Evolutionary conservation across 192 early-diverging fungal genomes (phyloP), one percentile per base, ranked within the genome.

Genomic region (Podila horticola): DNA sequence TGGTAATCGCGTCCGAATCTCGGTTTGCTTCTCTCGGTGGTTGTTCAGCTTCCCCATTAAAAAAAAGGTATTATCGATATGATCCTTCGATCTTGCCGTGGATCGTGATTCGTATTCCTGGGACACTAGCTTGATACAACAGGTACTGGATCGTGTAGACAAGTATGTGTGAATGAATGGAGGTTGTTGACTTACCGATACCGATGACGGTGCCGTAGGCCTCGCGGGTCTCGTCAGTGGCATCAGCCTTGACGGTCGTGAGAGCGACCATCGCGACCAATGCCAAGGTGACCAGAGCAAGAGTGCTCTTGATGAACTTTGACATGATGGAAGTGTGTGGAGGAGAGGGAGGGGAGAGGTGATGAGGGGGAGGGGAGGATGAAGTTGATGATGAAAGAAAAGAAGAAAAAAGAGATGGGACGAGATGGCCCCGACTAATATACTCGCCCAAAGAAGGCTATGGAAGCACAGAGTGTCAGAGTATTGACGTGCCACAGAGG

Each of bases 301-400:
- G 33, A 49, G 64, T 52, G 76, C 76, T 79, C 76, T 79, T 79
- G 59, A 62, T 64, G 66, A 79, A 79, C 76, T 79, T 79, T 72
- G 76, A 72, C 76, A 79, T 79, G 9, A 63, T 79, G 36, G 69
- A 62, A 49, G 41, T 52, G 48, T 20, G 33, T 22, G 67, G 31
- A 55, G 15, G 49, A 55, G 41, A 29, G 58, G n/a, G 38, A 24
- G 60, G 33, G 41, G 67, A 38, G 57, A 49, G 51, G 29, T 28
- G 59, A 61, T 28, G 67, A 15, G 29, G 59, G 34, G 20, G 62
- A 62, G 24, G 24, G 6, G 38, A 49, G 48, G 36, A 64, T 59
- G 57, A 30, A 60, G 64, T 29, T 61, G 68, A 71, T 60, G 68
- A 70, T 55, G 72, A 59, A 31, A 19, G 45, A 41, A 49, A 57